Evolutionary conservation across 768 basidiomycete genomes (phyloP).

Genomic region (Calocera cornea): DNA sequence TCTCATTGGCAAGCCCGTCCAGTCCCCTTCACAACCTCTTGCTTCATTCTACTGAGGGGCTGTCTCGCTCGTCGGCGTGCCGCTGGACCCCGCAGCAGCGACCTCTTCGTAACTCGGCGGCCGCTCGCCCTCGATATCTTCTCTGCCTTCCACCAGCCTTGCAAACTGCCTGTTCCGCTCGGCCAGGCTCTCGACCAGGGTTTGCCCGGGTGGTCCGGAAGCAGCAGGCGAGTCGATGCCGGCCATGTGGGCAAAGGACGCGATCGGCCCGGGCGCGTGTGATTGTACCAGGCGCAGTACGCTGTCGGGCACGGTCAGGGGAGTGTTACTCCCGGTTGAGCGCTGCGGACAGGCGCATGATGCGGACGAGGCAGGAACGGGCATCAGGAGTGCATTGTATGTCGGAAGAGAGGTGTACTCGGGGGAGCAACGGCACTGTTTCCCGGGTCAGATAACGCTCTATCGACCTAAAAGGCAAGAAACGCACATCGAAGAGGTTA

Average conservation of each 20-base stretch:
- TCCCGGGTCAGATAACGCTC: not conserved
- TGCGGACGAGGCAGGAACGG: conserved; percentile 23
- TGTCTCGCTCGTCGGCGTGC: not conserved
- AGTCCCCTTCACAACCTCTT: not conserved
- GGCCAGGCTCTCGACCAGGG: conserved; percentile 9
- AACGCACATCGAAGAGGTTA: conserved; percentile 73
- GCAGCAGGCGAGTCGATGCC: conserved; percentile 3
- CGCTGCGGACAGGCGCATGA: conserved; percentile 19
- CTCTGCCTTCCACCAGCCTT: conserved; percentile 67
- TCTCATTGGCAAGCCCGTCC: too few relatives aligned
- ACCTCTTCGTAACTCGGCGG: conserved; percentile 59
- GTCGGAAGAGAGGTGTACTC: conserved; percentile 68
- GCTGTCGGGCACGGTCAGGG: not conserved
- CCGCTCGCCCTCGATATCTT: conserved; percentile 65
- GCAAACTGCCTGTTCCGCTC: conserved; percentile 47
- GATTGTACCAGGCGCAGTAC: conserved; percentile 5
- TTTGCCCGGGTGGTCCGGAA: conserved; percentile 4
- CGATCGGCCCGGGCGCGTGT: not conserved
- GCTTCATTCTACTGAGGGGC: not conserved
- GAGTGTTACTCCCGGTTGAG: conserved; percentile 23
- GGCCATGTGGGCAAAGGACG: not conserved
- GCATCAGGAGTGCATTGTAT: conserved; percentile 33
- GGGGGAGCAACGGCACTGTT: conserved; percentile 65
- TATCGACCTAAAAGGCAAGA: not conserved
- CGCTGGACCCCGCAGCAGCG: not conserved